These are phyloP conservation scores for Diutina rugosa DNA, from an alignment of 1,139 yeast species.

Conservation along the genomic window DNA sequence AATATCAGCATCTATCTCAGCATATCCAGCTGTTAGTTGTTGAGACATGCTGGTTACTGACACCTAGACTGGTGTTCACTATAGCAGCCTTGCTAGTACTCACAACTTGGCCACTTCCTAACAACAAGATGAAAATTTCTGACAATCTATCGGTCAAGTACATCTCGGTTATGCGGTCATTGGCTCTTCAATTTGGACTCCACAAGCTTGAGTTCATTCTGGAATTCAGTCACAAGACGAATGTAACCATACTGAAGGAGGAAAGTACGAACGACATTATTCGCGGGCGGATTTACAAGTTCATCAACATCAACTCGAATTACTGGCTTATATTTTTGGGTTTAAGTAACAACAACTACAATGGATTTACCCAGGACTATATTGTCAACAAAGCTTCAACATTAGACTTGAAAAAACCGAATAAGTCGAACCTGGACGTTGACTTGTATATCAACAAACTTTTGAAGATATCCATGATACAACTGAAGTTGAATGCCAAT, in stretches of 20 bases:
- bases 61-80: constrained; percentile 32
- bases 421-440: constrained; percentile 6
- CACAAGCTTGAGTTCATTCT: constrained; percentile 30
- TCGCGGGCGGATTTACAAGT: constrained; percentile 32
- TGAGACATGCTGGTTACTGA: constrained; percentile 30
- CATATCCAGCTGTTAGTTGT: constrained; percentile 30
- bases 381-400: constrained; percentile 24
- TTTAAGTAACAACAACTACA: constrained; percentile 23
- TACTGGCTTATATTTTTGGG: constrained; percentile 33
- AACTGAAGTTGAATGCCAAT: constrained; percentile 28
- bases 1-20: constrained; percentile 15
- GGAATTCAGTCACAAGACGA: constrained; percentile 33
- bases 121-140: constrained; percentile 15
- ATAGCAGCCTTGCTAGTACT: constrained; percentile 26
- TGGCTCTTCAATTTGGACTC: constrained; percentile 31
- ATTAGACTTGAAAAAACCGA: constrained; percentile 13
- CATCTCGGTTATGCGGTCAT: constrained; percentile 26
- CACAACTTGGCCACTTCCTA: constrained; percentile 37
- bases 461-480: constrained; percentile 27
- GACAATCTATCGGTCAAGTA: constrained; percentile 27
- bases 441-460: constrained; percentile 29
- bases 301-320: constrained; percentile 29
- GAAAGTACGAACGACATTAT: constrained; percentile 21
- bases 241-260: constrained; percentile 17
- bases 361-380: constrained; percentile 30